Percentiles rank a stretch among this genome's conserved stretches.
These are phyloP conservation scores for Dimocarpus longan DNA, from an alignment of 345 rosid species.

Conservation along the genomic window DNA sequence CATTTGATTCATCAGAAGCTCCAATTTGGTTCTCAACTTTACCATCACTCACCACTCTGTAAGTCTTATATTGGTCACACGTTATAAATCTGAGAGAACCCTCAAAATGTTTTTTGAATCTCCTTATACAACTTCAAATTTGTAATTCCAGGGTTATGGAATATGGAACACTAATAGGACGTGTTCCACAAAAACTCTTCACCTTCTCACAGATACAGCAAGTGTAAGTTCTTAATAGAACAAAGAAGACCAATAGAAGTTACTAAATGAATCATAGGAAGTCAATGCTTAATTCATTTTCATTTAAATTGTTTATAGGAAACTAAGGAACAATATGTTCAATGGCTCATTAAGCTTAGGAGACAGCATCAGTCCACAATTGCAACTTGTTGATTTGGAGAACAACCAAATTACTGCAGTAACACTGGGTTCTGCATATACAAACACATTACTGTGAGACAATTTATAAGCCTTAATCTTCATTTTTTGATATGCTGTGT, in stretches of 20 bases:
- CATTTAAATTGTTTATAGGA: slow-evolving; percentile 44
- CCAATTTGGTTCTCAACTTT: slow-evolving; percentile 89
- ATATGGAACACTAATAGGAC: slow-evolving; percentile 71
- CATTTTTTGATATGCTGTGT: neutral
- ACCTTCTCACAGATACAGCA: slow-evolving; percentile 70
- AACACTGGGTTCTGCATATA: slow-evolving; percentile 54
- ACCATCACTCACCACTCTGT: slow-evolving; percentile 86
- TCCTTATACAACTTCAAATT: slow-evolving; percentile 7
- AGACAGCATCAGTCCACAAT: slow-evolving; percentile 52
- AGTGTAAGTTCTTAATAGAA: slow-evolving; percentile 60
- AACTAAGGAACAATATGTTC: slow-evolving; percentile 69
- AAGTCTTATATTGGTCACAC: slow-evolving; percentile 30
- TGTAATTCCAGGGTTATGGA: slow-evolving; percentile 63
- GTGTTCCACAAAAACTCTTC: slow-evolving; percentile 62
- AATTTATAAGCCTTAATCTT: slow-evolving; percentile 6
- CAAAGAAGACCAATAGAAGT: slow-evolving; percentile 2
- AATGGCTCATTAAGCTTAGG: slow-evolving; percentile 63
- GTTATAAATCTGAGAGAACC: neutral
- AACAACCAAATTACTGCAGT: slow-evolving; percentile 73
- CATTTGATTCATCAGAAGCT: slow-evolving; percentile 63
- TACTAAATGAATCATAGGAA: neutral
- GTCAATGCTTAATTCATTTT: slow-evolving; percentile 8
- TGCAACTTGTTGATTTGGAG: slow-evolving; percentile 73
- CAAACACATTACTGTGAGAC: slow-evolving; percentile 64
- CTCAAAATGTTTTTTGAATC: neutral